A percentile compares a stretch with the other conserved stretches of the same genome.
Conservation (phyloP, 768 basidiomycete species). For the Naganishia onofrii region DNA sequence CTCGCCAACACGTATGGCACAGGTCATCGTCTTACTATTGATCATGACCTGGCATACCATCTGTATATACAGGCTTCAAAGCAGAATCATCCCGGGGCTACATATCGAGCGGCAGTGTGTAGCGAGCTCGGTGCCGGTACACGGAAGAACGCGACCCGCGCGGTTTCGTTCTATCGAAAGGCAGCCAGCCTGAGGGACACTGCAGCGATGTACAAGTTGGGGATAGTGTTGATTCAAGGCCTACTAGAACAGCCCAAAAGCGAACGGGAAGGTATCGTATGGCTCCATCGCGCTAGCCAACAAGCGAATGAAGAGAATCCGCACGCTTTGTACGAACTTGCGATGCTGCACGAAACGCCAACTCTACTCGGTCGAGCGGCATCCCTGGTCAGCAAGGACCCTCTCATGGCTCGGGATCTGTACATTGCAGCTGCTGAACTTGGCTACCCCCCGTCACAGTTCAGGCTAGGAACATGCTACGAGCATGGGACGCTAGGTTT, state of each 20-base stretch:
- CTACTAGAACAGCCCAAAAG: constrained; percentile 77
- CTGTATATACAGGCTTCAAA: constrained; percentile 95
- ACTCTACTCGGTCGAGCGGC: constrained; percentile 49
- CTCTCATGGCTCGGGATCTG: constrained; percentile 74
- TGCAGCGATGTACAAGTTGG: constrained; percentile 99
- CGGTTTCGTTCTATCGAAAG: constrained; percentile 93
- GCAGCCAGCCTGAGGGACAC: constrained; percentile 94
- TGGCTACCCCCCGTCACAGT: constrained; percentile 89
- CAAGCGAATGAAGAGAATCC: constrained; percentile 99
- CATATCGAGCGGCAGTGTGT: constrained; percentile 95
- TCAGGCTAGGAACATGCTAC: constrained; percentile 90
- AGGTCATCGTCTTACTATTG: constrained; percentile 89
- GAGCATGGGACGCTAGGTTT: constrained; percentile 87
- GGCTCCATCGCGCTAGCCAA: constrained; percentile 90
- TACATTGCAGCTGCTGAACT: constrained; percentile 88
- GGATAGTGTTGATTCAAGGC: constrained; percentile 90
- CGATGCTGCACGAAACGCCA: constrained; percentile 53
- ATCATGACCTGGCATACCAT: constrained; percentile 96
- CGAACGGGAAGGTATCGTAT: constrained; percentile 84
- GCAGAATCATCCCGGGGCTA: constrained; percentile 90
- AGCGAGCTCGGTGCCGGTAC: constrained; percentile 98
- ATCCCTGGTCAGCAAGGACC: constrained; percentile 72
- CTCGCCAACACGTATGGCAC: constrained; percentile 95
- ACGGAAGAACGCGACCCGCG: constrained; percentile 77
- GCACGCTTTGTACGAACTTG: constrained; percentile 95